Conservation (phyloP, 2,329 filamentous ascomycete species). For the Onygenales sp. region DNA sequence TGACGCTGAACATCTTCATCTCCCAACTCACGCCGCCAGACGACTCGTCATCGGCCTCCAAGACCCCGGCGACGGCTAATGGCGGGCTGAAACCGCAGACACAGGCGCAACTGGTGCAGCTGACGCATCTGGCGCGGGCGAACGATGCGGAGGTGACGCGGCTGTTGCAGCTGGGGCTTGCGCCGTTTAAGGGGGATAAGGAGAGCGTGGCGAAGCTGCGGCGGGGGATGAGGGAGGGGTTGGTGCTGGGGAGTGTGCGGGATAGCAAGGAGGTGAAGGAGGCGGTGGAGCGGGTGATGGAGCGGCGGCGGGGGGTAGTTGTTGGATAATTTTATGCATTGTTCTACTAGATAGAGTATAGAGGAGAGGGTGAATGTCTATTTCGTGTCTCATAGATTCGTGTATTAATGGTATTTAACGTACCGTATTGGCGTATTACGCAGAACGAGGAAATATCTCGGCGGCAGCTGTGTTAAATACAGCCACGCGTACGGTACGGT, state of each 20-base stretch:
- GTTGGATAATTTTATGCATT: neutral
- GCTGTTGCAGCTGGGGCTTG: conserved; percentile 67
- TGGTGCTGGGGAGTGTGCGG: conserved; percentile 76
- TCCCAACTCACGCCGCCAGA: conserved; percentile 68
- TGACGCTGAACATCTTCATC: conserved; percentile 76
- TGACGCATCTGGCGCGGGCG: conserved; percentile 51
- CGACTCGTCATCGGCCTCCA: conserved; percentile 29
- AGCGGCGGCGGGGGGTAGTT: neutral
- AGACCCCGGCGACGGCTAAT: conserved; percentile 19
- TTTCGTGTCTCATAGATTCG: too few relatives aligned
- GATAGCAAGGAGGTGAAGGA: conserved; percentile 73
- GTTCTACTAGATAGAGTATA: conserved; percentile 9
- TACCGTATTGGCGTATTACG: too few relatives aligned
- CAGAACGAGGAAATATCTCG: too few relatives aligned
- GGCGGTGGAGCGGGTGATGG: conserved; percentile 55
- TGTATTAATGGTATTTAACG: too few relatives aligned
- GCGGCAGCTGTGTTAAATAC: too few relatives aligned
- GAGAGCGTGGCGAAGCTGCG: conserved; percentile 55
- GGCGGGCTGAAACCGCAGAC: conserved; percentile 36
- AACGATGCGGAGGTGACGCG: conserved; percentile 61
- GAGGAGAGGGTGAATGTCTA: conserved; percentile 8
- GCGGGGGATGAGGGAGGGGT: conserved; percentile 69
- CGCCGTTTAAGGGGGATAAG: conserved; percentile 68
- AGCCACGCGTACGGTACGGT: too few relatives aligned
- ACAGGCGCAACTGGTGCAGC: conserved; percentile 55